These are phyloP conservation scores for Marasmius tenuissimus DNA, from an alignment of 1,284 basidiomycete species.

Conservation along the genomic window DNA sequence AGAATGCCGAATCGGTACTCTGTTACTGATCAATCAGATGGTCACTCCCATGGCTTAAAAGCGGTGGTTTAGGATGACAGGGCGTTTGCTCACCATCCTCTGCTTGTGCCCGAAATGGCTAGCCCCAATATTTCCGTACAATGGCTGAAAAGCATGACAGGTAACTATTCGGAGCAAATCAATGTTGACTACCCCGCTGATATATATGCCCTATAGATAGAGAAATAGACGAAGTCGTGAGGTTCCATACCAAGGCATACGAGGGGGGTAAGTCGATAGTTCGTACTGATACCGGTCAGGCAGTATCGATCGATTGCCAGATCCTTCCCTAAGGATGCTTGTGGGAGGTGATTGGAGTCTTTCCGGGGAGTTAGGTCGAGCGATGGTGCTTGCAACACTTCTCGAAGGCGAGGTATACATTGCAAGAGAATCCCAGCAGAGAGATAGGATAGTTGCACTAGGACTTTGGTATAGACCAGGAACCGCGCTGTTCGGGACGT, in stretches of 20 bases:
- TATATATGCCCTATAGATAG: background rate
- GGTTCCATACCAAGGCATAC: background rate
- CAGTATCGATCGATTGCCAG: background rate
- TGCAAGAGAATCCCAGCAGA: background rate
- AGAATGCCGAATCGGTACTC: no score
- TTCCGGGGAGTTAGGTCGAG: background rate
- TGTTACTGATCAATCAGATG: no score
- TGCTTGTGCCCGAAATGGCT: no score
- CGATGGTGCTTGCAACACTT: slow-evolving; percentile 5
- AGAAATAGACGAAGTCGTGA: background rate
- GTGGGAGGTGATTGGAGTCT: slow-evolving; percentile 7
- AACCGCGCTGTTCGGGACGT: slow-evolving; percentile 1
- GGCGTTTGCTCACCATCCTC: no score
- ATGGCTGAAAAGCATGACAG: no score
- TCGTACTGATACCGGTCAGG: background rate
- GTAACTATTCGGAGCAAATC: no score
- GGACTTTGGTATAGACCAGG: slow-evolving; percentile 4
- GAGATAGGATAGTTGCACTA: slow-evolving; percentile 2
- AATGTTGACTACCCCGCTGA: no score
- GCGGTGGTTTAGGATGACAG: no score
- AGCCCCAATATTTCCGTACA: no score
- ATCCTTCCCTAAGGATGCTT: background rate
- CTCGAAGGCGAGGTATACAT: slow-evolving; percentile 5
- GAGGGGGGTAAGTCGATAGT: background rate
- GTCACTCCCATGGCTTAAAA: no score